These are phyloP conservation scores for Suhomyces canberraensis DNA, from an alignment of 805 yeast genomes.

Conservation along the genomic window DNA sequence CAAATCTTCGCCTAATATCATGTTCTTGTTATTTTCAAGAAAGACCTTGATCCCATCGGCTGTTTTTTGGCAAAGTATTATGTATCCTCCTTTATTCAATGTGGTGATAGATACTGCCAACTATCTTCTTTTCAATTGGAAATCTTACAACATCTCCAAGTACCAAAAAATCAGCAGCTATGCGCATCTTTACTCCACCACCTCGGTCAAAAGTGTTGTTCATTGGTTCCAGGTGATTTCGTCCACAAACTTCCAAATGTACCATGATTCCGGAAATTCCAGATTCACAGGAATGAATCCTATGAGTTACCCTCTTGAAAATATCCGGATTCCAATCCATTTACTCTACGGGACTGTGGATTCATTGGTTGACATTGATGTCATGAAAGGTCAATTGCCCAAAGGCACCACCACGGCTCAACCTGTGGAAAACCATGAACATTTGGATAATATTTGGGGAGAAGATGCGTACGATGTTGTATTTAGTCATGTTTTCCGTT, in stretches of 20 bases:
- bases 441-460: slow-evolving; percentile 90
- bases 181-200: slow-evolving; percentile 85
- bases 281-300: slow-evolving; percentile 28
- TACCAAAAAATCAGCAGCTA: slow-evolving; percentile 78
- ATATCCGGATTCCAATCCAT: slow-evolving; percentile 60
- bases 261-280: slow-evolving; percentile 51
- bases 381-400: slow-evolving; percentile 70
- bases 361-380: slow-evolving; percentile 81
- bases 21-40: slow-evolving; percentile 71
- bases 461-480: slow-evolving; percentile 45
- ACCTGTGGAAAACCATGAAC: slow-evolving; percentile 74
- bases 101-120: slow-evolving; percentile 70
- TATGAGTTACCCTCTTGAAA: slow-evolving; percentile 37
- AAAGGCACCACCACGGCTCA: slow-evolving; percentile 43
- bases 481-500: slow-evolving; percentile 28
- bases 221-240: slow-evolving; percentile 56
- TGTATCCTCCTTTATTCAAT: slow-evolving; percentile 74
- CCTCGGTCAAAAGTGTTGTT: slow-evolving; percentile 51
- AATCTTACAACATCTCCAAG: slow-evolving; percentile 61
- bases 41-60: slow-evolving; percentile 75
- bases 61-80: slow-evolving; percentile 71
- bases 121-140: slow-evolving; percentile 75
- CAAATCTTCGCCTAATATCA: slow-evolving; percentile 69
- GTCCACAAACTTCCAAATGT: slow-evolving; percentile 80
- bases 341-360: slow-evolving; percentile 78